phyloP scores from a whole-genome alignment of 805 yeast species.

The Saccharomycopsis synnaedendra region DNA sequence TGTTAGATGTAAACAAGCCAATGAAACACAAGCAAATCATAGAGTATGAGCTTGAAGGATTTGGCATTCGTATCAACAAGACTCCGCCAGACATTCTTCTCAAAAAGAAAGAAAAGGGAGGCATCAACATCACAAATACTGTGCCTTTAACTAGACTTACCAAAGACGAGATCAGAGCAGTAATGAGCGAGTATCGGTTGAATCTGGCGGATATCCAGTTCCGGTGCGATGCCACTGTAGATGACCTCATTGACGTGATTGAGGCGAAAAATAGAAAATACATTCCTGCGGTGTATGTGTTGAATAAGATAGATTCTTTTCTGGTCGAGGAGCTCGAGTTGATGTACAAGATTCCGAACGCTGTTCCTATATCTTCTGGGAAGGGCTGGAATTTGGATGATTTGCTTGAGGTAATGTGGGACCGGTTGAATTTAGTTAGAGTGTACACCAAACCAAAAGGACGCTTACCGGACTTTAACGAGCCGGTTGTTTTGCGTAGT shows the following conservation, averaged over 20 bases:
- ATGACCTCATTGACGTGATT: slow-evolving; percentile 87
- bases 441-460: slow-evolving; percentile 98
- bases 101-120: slow-evolving; percentile 92
- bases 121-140: slow-evolving; percentile 86
- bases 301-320: slow-evolving; percentile 93
- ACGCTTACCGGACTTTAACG: slow-evolving; percentile 80
- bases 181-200: slow-evolving; percentile 88
- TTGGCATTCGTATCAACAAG: slow-evolving; percentile 89
- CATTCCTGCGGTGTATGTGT: slow-evolving; percentile 89
- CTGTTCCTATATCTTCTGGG: slow-evolving; percentile 94
- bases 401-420: slow-evolving; percentile 93
- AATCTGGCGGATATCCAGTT: slow-evolving; percentile 94
- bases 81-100: slow-evolving; percentile 87
- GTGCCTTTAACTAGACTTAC: slow-evolving; percentile 88
- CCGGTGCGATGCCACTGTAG: slow-evolving; percentile 96
- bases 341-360: slow-evolving; percentile 86
- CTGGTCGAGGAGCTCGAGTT: slow-evolving; percentile 88
- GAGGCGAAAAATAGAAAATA: slow-evolving; percentile 87
- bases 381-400: slow-evolving; percentile 97
- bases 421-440: slow-evolving; percentile 76
- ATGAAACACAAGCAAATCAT: slow-evolving; percentile 87
- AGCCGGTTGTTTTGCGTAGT: slow-evolving; percentile 84
- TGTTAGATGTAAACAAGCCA: slow-evolving; percentile 93
- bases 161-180: slow-evolving; percentile 89
- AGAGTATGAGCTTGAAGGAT: slow-evolving; percentile 93